Percentiles rank a stretch among this genome's conserved stretches.
Conservation (phyloP, 768 basidiomycete genomes). For the Gymnopilus dilepis region DNA sequence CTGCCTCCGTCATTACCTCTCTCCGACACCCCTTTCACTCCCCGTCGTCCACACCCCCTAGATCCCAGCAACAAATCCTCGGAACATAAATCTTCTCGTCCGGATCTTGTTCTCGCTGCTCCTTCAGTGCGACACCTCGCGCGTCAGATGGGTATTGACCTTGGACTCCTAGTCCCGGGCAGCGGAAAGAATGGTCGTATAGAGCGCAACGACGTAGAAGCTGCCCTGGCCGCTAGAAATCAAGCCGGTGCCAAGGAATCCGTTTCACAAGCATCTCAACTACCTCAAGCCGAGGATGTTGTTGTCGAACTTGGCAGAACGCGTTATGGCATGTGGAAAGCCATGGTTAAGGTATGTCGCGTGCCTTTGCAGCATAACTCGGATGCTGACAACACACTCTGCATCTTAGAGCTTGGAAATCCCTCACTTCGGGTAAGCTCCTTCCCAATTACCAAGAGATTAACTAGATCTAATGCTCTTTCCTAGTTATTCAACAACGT, state of each 20-base stretch:
- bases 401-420: slow-evolving; percentile 75
- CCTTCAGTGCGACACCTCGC: slow-evolving; percentile 85
- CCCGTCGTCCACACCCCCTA: slow-evolving; percentile 54
- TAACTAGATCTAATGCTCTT: not conserved
- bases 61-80: slow-evolving; percentile 55
- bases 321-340: slow-evolving; percentile 86
- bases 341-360: slow-evolving; percentile 75
- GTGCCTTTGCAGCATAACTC: not conserved
- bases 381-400: not conserved
- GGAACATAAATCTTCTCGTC: slow-evolving; percentile 3
- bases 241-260: slow-evolving; percentile 21
- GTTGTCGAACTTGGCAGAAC: slow-evolving; percentile 79
- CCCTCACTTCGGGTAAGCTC: slow-evolving; percentile 77
- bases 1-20: slow-evolving; percentile 14
- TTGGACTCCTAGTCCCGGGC: slow-evolving; percentile 61
- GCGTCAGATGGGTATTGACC: slow-evolving; percentile 64
- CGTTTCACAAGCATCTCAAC: slow-evolving; percentile 18
- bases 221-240: slow-evolving; percentile 46
- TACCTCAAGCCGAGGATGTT: slow-evolving; percentile 41
- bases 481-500: slow-evolving; percentile 68
- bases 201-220: slow-evolving; percentile 76
- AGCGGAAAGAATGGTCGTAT: slow-evolving; percentile 78
- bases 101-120: slow-evolving; percentile 60
- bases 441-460: too few relatives aligned
- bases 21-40: slow-evolving; percentile 17